Conservation (phyloP, 2,329 filamentous ascomycete genomes). For the Botryosphaeria dothidea region DNA sequence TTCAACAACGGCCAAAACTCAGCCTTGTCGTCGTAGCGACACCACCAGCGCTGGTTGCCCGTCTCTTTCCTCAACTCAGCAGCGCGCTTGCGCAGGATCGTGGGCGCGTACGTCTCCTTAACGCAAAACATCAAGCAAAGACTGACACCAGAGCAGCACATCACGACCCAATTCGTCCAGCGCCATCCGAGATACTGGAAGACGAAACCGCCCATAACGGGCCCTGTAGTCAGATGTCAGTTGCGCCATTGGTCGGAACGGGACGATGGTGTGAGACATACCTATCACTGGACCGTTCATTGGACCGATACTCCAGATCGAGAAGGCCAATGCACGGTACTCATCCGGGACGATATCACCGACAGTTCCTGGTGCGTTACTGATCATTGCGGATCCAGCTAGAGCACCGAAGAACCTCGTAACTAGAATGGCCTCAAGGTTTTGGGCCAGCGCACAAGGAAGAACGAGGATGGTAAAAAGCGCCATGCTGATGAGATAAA, state of each 20-base stretch:
- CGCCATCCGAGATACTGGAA: conserved; percentile 57
- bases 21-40: conserved; percentile 72
- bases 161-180: conserved; percentile 80
- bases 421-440: conserved; percentile 45
- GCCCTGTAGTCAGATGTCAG: conserved; percentile 52
- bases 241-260: neutral
- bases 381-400: conserved; percentile 63
- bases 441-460: conserved; percentile 45
- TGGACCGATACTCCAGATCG: conserved; percentile 68
- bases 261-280: neutral
- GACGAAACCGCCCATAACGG: conserved; percentile 57
- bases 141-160: conserved; percentile 61
- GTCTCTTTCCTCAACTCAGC: conserved; percentile 65
- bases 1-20: conserved; percentile 66
- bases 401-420: conserved; percentile 56
- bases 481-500: conserved; percentile 52
- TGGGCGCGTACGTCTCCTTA: conserved; percentile 76
- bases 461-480: conserved; percentile 58
- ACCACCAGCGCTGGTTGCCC: conserved; percentile 73
- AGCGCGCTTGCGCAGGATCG: conserved; percentile 67
- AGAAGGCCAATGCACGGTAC: conserved; percentile 78
- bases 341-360: conserved; percentile 72
- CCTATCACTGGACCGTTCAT: conserved; percentile 45
- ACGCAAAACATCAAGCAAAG: conserved; percentile 35
- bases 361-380: conserved; percentile 74